phyloP scores from a whole-genome alignment of 257 asterid species.

The Cruciata laevipes region DNA sequence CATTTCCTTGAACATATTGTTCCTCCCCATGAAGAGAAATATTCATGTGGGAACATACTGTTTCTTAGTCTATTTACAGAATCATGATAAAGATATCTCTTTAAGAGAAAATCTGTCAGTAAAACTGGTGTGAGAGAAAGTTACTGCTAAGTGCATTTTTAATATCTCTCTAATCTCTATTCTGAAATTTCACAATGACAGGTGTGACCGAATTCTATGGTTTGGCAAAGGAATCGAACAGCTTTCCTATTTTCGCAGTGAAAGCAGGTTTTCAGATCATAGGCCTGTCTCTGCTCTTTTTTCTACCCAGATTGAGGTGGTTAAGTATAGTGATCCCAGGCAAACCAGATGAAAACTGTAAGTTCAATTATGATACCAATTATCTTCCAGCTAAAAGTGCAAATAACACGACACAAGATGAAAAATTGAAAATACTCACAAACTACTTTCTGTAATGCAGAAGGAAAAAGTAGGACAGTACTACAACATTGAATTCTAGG shows the following conservation, averaged over 20 bases:
- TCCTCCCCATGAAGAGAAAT: neutral
- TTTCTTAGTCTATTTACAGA: neutral
- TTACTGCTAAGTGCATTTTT: neutral
- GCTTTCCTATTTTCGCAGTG: slow-evolving; percentile 80
- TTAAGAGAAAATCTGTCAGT: neutral
- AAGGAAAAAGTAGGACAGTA: slow-evolving; percentile 27
- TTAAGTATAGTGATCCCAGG: slow-evolving; percentile 28
- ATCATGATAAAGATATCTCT: neutral
- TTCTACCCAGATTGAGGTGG: slow-evolving; percentile 43
- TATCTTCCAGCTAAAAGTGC: neutral
- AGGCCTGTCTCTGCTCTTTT: slow-evolving; percentile 89
- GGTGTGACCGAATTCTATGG: slow-evolving; percentile 96
- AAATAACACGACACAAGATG: neutral
- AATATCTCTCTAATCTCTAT: neutral
- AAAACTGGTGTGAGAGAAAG: neutral
- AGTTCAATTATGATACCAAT: slow-evolving; percentile 15
- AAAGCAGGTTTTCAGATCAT: slow-evolving; percentile 89
- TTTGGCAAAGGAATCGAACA: slow-evolving; percentile 83
- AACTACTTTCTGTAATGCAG: slow-evolving; percentile 24
- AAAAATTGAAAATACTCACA: neutral
- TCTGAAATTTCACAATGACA: slow-evolving; percentile 24
- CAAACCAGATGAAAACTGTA: slow-evolving; percentile 35
- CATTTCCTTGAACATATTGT: neutral
- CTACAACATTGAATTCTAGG: slow-evolving; percentile 28
- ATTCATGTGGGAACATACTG: neutral